These are phyloP conservation scores for Porodaedalea pini DNA, from an alignment of 1,284 basidiomycete species.

Conservation along the genomic window DNA sequence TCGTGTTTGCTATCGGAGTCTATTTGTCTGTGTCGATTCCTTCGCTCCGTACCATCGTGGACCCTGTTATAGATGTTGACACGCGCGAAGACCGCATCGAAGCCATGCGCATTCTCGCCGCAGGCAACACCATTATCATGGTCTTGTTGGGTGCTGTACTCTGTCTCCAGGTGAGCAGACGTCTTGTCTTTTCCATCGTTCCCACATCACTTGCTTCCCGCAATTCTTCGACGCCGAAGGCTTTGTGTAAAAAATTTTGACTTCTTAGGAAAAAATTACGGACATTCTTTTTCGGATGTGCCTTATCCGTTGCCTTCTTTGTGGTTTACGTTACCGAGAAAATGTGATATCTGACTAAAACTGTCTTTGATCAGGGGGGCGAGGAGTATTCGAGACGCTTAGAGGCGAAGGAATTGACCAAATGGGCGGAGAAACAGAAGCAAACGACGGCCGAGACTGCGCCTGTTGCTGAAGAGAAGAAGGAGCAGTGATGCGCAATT, in stretches of 20 bases:
- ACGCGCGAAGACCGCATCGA: constrained; percentile 65
- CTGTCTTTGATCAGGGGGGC: constrained; percentile 59
- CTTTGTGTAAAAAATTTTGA: neutral
- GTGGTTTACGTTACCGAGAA: neutral
- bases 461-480: constrained; percentile 30
- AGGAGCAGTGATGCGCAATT: constrained; percentile 25
- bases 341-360: constrained; percentile 1
- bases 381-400: constrained; percentile 78
- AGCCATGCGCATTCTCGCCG: constrained; percentile 75
- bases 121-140: constrained; percentile 81
- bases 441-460: constrained; percentile 19
- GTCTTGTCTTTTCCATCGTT: constrained; percentile 8
- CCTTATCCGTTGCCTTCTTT: neutral
- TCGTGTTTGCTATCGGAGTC: constrained; percentile 70
- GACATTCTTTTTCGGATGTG: constrained; percentile 13
- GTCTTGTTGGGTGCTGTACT: constrained; percentile 63
- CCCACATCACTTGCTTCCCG: constrained; percentile 12
- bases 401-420: constrained; percentile 58
- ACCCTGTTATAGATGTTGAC: constrained; percentile 50
- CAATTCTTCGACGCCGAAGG: constrained; percentile 1
- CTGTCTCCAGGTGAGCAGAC: constrained; percentile 58
- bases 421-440: constrained; percentile 36
- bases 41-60: constrained; percentile 67
- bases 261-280: constrained; percentile 21
- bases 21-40: constrained; percentile 81